Evolutionary conservation across 805 yeast species (phyloP), one percentile per base, ranked within the genome.

Genomic region (Zygosaccharomyces pseudorouxii): DNA sequence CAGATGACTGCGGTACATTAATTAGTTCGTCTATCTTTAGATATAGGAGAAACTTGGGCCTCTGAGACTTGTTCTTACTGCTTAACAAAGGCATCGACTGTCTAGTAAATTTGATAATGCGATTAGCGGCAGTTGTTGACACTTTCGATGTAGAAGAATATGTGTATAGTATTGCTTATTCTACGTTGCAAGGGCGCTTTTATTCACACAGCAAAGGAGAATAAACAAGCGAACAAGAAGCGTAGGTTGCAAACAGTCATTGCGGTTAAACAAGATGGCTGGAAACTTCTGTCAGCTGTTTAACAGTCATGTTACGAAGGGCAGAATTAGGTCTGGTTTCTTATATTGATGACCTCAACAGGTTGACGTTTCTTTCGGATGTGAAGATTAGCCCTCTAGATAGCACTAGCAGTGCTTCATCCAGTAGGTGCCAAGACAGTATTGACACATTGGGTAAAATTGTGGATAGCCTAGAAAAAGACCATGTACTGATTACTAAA

Each of bases 1-100:
- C 95, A 2, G 81, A 71, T 1, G 84, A 73, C 55, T 86, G 89
- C 1, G 98, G 98, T 25, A 92, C 78, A 59, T 90, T 90, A n/a
- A 83, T 76, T 41, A 92, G 70, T 54, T 87, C 95, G 47, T 78
- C 76, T 42, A 89, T 75, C 14, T 75, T 65, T 25, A 88, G 67
- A 18, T 72, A 64, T 36, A 88, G 72, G 43, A 78, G 70, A 65
- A 87, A 90, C 66, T 80, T 80, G 6, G 88, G 86, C 50, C 76
- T 72, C 50, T 65, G 71, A 38, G 66, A 58, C 29, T 63, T 67
- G 19, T 56, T 59, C 41, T 55, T 55, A 29, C 53, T 46, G 35
- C 46, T 46, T 18, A 51, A 35, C 11, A 51, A 44, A 19, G 54
- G 51, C 54, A 51, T 50, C 23, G 27, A 11, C 19, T 18, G 20